Base-by-base conservation (phyloP, 1,284 basidiomycete species). In the Cutaneotrichosporon sp. region DNA sequence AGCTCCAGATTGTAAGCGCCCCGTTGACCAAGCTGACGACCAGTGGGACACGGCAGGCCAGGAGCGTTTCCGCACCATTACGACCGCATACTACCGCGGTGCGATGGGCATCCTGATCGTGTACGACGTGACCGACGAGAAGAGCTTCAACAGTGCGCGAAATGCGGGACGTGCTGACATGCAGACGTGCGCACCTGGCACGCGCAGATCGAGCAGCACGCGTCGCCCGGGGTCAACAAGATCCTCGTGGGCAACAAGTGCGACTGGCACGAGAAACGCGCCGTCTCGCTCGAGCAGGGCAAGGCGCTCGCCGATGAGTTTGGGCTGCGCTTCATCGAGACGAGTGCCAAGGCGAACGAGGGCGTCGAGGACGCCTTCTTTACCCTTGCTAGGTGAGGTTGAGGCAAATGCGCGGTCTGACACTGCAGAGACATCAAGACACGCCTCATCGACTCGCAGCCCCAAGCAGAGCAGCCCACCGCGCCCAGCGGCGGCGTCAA, bases 321-420 rank as follows among this genome's bases (percentile, higher is more conserved):
- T 56, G 95, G 93, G 34, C 86, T 99, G 80, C 89, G 88, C 76
- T 99, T 98, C 81, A 91, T 99, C 86, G 97, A 99, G 84, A 99
- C 97, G 8, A 94, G 91, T 36, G 97, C 97, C 60, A 99, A 99
- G 85, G 86, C 91, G 58, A 99, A 98, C 81, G 90, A 97, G 66
- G 94, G 95, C 69, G 97, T 99, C 22, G 97, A 99, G 82, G 95
- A 98, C 74, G 96, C 97, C 3, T 99, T 99, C 86, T 98, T 99
- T 82, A 91, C 90, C 14, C 86, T 99, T 64, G 96, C 97, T 42
- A 87, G 95, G 93, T 95, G 64, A 70, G 89, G 21, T 10, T 60
- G n/a, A 50, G 61, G 31, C 8, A 42, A 14, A 6, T 9, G 14
- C 40, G n/a, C 14, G 40, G 40, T 13, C 40, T 42, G 40, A 42